A percentile compares a stretch with the other conserved stretches of the same genome.
Evolutionary conservation across 768 basidiomycete species (phyloP).

Genomic region (Termitomyces sp.): DNA sequence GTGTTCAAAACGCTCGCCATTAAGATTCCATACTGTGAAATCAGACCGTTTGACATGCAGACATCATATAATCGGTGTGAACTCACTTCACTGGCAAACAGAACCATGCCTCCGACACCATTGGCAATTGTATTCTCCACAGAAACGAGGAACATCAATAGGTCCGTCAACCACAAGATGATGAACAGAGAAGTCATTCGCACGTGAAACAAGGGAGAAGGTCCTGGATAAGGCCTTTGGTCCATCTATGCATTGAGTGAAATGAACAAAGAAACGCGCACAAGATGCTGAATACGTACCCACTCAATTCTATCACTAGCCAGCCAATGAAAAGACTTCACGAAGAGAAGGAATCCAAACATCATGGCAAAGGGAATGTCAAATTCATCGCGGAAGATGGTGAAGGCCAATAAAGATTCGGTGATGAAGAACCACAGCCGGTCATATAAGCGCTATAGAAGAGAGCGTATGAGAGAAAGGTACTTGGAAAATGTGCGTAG

Average conservation of each 20-base stretch:
- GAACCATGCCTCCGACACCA: constrained; percentile 87
- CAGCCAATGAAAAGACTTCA: constrained; percentile 99
- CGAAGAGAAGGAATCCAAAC: constrained; percentile 91
- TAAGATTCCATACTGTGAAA: constrained; percentile 78
- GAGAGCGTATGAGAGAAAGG: background rate
- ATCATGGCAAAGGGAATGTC: constrained; percentile 89
- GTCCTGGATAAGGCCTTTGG: constrained; percentile 86
- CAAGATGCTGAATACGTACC: constrained; percentile 40
- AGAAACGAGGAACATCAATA: constrained; percentile 75
- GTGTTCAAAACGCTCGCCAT: constrained; percentile 78
- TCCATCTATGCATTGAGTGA: constrained; percentile 74
- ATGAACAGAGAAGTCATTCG: constrained; percentile 74
- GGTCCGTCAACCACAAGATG: constrained; percentile 72
- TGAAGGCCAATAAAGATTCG: constrained; percentile 92
- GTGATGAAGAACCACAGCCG: constrained; percentile 97
- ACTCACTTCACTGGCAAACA: constrained; percentile 91
- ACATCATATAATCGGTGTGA: background rate
- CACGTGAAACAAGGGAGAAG: constrained; percentile 79
- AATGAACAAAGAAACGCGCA: constrained; percentile 7
- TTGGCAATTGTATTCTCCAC: constrained; percentile 75
- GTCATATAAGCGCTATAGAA: constrained; percentile 83
- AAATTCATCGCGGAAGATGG: constrained; percentile 96
- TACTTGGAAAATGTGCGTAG: background rate
- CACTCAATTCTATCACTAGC: constrained; percentile 94
- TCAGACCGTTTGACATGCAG: background rate